Evolutionary conservation across 164 flowering plant species (phyloP).

Genomic region (Paratinospora sagittata): DNA sequence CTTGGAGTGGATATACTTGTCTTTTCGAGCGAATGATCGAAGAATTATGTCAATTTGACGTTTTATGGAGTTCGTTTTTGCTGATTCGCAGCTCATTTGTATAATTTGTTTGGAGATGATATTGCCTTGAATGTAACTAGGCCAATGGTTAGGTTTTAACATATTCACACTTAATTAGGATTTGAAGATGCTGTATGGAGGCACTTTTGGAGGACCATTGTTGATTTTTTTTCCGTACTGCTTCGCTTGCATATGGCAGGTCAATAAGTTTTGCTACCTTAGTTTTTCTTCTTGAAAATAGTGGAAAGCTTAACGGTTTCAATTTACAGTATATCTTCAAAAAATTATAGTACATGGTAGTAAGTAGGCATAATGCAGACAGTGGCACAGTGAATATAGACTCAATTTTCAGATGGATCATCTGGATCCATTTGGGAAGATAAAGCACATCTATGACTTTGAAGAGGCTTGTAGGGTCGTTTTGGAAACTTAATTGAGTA

Average conservation of each 20-base stretch:
- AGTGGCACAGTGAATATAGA: neutral
- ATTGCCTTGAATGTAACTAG: neutral
- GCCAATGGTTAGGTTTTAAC: conserved; percentile 1
- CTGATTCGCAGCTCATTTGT: neutral
- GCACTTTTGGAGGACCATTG: neutral
- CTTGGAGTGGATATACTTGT: neutral
- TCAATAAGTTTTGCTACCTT: too few species aligned
- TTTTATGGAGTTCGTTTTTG: neutral
- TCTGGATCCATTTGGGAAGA: neutral
- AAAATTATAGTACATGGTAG: neutral
- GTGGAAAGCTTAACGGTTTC: neutral
- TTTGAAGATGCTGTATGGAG: neutral
- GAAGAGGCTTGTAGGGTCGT: neutral
- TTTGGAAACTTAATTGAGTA: neutral
- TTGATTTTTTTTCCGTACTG: neutral
- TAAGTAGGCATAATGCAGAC: neutral
- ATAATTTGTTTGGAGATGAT: neutral
- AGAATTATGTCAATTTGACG: conserved; percentile 1
- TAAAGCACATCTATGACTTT: neutral
- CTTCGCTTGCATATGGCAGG: neutral
- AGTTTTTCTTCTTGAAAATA: too few species aligned
- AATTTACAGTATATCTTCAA: neutral
- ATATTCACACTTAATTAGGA: neutral
- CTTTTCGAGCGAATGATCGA: neutral
- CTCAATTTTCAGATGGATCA: neutral